phyloP scores from a whole-genome alignment of 2,329 filamentous ascomycete genomes.

The Xylariaceae sp. region DNA sequence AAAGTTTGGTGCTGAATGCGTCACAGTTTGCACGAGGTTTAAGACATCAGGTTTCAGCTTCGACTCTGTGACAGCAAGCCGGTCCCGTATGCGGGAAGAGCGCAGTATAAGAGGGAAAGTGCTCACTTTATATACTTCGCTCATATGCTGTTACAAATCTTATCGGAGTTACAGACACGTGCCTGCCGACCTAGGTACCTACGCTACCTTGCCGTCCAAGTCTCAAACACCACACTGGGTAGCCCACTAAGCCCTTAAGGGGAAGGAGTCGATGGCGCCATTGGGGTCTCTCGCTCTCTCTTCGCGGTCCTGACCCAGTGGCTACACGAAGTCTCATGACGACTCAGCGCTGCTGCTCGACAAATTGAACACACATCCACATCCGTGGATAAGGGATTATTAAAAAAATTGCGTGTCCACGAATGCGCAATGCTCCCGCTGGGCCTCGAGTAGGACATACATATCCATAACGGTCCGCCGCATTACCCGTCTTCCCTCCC shows the following conservation, averaged over 20 bases:
- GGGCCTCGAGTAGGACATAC: neutral
- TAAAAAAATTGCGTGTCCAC: neutral
- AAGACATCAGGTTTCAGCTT: no score
- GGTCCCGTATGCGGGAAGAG: no score
- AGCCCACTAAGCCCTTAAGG: conserved; percentile 17
- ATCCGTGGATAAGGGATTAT: neutral
- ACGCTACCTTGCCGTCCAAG: neutral
- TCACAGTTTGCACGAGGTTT: no score
- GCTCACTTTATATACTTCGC: neutral
- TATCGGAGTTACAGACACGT: neutral
- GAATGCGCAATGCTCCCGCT: neutral
- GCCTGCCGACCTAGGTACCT: neutral
- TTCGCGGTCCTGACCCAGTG: neutral
- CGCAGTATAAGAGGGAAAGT: no score
- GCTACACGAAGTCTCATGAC: conserved; percentile 17
- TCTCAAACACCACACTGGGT: conserved; percentile 2
- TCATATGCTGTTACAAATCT: neutral
- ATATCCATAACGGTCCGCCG: neutral
- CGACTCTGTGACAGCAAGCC: no score
- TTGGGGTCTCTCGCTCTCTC: conserved; percentile 15
- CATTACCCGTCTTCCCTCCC: neutral
- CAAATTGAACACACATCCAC: neutral
- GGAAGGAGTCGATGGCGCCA: conserved; percentile 27
- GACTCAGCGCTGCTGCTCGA: conserved; percentile 3
- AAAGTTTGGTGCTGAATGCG: no score